Evolutionary conservation across 139 green algal genomes (phyloP), one percentile per base, ranked within the genome.

Genomic region (Haematococcus lacustris): DNA sequence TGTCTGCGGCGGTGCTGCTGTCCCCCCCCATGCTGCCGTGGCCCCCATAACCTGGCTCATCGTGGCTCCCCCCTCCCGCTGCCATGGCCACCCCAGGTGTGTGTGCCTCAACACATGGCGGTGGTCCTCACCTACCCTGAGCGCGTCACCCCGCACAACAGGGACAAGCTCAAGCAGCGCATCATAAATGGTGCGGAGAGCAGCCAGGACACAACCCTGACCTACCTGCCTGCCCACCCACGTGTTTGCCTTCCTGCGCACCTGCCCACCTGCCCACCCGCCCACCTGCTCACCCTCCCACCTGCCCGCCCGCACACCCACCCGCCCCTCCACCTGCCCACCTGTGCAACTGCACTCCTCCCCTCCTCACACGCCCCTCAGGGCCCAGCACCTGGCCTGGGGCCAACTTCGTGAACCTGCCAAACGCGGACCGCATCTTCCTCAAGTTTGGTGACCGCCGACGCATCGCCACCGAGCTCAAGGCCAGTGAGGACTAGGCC

Each of bases 51-150:
- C n/a, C n/a, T n/a, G n/a, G n/a, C n/a, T n/a, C n/a, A n/a, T n/a
- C n/a, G n/a, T n/a, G n/a, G n/a, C n/a, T n/a, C n/a, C n/a, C n/a
- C n/a, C n/a, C n/a, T n/a, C n/a, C n/a, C n/a, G n/a, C n/a, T n/a
- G n/a, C n/a, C n/a, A n/a, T 69, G 38, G 38, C 64, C 51, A 37
- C 41, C 53, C 1, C 81, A 94, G 87, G 94, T 98, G 51, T 91
- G 87, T 39, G 87, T 98, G 40, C 95, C 95, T 1, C 78, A 89
- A 73, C 87, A 93, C 66, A 92, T 98, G 83, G 95, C 95, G 1
- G 88, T 86, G 70, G 84, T 86, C 59, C 88, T 99, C 38, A 99
- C 94, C 25, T 99, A 91, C 87, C 95, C 95, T 0, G 93, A 98
- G 81, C 76, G 79, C 0, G 94, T 98, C 37, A 95, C 87, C 2